Conservation (phyloP, 768 basidiomycete genomes). For the Sarcomyxa edulis region DNA sequence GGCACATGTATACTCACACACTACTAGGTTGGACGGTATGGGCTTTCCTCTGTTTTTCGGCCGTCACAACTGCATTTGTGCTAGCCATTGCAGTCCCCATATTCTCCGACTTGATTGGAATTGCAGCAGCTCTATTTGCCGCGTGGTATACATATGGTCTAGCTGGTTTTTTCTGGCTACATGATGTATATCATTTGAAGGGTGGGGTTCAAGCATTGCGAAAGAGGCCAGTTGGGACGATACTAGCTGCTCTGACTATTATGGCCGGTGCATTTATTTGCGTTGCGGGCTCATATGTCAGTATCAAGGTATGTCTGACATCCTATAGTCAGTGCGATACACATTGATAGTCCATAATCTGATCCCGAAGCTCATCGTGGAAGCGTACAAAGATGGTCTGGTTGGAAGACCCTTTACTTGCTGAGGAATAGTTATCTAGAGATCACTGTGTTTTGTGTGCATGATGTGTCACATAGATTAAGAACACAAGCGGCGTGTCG, state of each 20-base stretch:
- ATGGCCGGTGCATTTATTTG: constrained; percentile 47
- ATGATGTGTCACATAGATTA: too few species aligned
- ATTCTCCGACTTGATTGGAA: constrained; percentile 49
- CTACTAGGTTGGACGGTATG: constrained; percentile 44
- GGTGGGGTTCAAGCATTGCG: constrained; percentile 29
- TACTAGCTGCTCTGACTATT: constrained; percentile 36
- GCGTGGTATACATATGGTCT: constrained; percentile 56
- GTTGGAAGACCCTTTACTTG: constrained; percentile 46
- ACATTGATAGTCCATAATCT: constrained; percentile 2
- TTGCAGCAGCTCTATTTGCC: constrained; percentile 48
- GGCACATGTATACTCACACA: constrained; percentile 47
- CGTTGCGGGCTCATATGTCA: constrained; percentile 47
- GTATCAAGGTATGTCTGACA: constrained; percentile 34
- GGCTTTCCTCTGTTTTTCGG: constrained; percentile 35
- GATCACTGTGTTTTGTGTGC: too few species aligned
- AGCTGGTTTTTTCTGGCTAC: constrained; percentile 50
- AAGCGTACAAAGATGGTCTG: constrained; percentile 34
- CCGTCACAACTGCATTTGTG: constrained; percentile 36
- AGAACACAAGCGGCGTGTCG: not conserved
- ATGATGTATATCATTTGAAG: constrained; percentile 39
- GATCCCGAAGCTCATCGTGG: constrained; percentile 33
- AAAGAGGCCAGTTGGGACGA: constrained; percentile 25
- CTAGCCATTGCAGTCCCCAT: constrained; percentile 49
- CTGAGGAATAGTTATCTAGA: too few species aligned
- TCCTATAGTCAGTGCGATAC: not conserved